Evolutionary conservation across 345 rosid species (phyloP).

Genomic region (Dipteronia dyeriana): DNA sequence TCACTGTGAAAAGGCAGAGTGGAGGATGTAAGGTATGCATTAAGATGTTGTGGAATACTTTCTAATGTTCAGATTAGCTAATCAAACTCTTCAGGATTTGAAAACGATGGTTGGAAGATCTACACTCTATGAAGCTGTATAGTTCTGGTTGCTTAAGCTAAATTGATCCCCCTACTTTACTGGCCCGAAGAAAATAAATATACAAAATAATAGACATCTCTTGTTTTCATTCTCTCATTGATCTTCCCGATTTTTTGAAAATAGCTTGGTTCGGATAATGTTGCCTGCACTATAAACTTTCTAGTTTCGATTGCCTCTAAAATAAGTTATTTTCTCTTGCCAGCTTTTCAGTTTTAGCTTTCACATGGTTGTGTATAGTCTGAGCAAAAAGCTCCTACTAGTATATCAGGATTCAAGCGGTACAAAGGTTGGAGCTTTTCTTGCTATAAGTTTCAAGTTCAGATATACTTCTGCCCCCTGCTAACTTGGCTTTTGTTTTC

Average conservation of each 20-base stretch:
- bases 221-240: background rate
- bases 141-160: background rate
- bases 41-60: background rate
- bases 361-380: conserved; percentile 8
- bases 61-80: background rate
- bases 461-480: background rate
- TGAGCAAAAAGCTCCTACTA: conserved; percentile 11
- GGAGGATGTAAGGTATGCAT: background rate
- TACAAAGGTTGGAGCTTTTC: conserved; percentile 8
- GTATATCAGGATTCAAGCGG: background rate
- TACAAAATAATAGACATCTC: background rate
- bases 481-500: conserved; percentile 18
- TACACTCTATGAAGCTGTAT: background rate
- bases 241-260: background rate
- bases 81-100: no score
- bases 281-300: background rate
- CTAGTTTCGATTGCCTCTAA: background rate
- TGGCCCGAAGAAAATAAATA: background rate
- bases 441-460: background rate
- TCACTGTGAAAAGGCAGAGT: background rate
- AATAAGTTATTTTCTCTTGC: background rate
- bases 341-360: conserved; percentile 22
- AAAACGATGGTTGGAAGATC: no score
- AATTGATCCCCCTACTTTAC: background rate
- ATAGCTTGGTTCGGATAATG: background rate